Evolutionary conservation across 148 eudicot genomes (phyloP), one percentile per base, ranked within the genome.

Genomic region (Polygonum maritimum): DNA sequence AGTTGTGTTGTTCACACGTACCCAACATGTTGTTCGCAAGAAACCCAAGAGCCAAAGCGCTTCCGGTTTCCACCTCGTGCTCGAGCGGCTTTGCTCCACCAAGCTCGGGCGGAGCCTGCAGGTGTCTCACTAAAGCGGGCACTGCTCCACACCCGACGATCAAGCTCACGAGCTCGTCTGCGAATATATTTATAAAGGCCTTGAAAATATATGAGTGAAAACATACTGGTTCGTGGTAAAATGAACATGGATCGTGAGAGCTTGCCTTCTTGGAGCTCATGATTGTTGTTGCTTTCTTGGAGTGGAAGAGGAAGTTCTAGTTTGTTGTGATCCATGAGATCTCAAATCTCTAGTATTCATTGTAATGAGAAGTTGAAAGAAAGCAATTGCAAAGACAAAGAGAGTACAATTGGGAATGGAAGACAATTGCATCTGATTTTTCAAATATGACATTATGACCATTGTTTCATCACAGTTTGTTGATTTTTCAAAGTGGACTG

Each of bases 61-160:
- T 82, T 75, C 94, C 96, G 81, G 85, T 90, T 86, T 95, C 98
- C 74, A 95, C 92, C 80, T 92, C 97, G 51, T 88, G 91, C 83
- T 95, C 92, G 41, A 85, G 83, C 2, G 83, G 83, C 82, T 75
- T 89, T 35, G 73, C 51, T 10, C 75, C 11, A 21, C 75, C 86
- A 60, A 0, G 81, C 14, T 62, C 83, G 2, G 87, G 88, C 41
- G 94, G 93, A 69, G 85, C 82, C 79, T 83, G 82, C 62, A 92
- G 92, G 75, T 88, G 89, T 87, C 63, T 85, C 75, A 89, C 97
- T 76, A 92, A 75, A 13, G 80, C 86, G 26, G 88, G 87, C 39
- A 92, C 97, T 9, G 88, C 95, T 52, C 88, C 91, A 48, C 92
- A 82, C 45, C 86, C 88, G 40, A 92, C 95, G 74, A 92, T 86